A percentile compares a stretch with the other conserved stretches of the same genome.
Evolutionary conservation across 352 stramenopile species (phyloP).

Genomic region (Phytophthora hybrid): DNA sequence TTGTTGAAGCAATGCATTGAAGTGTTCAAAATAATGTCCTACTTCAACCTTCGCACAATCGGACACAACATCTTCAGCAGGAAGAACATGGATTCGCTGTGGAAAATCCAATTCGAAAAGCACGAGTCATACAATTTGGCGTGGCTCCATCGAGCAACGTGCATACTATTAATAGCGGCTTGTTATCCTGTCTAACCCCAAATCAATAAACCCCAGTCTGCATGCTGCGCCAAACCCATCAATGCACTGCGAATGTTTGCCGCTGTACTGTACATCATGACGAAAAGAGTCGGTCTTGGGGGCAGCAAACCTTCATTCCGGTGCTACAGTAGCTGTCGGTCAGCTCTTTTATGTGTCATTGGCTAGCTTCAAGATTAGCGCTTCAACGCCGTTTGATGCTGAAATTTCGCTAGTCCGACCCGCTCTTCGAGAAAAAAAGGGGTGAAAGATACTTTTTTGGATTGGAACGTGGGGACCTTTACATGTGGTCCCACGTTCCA

Average conservation of each 20-base stretch:
- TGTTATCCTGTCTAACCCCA: too few relatives aligned
- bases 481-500: too few relatives aligned
- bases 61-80: neutral
- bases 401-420: constrained; percentile 9
- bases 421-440: neutral
- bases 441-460: neutral
- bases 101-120: neutral
- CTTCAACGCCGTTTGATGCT: neutral
- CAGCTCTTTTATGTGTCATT: neutral
- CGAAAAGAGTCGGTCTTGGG: constrained; percentile 5
- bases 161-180: too few relatives aligned
- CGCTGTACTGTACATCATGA: neutral
- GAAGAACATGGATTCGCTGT: neutral
- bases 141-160: too few relatives aligned
- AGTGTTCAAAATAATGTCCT: neutral
- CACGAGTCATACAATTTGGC: neutral
- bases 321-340: neutral
- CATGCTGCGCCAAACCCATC: too few relatives aligned
- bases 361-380: neutral
- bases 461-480: neutral
- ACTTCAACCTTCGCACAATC: constrained; percentile 1
- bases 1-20: neutral
- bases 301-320: constrained; percentile 2
- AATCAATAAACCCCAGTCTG: too few relatives aligned
- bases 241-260: too few relatives aligned